Conservation (phyloP, 1,284 basidiomycete genomes). For the Austroboletus niveus region DNA sequence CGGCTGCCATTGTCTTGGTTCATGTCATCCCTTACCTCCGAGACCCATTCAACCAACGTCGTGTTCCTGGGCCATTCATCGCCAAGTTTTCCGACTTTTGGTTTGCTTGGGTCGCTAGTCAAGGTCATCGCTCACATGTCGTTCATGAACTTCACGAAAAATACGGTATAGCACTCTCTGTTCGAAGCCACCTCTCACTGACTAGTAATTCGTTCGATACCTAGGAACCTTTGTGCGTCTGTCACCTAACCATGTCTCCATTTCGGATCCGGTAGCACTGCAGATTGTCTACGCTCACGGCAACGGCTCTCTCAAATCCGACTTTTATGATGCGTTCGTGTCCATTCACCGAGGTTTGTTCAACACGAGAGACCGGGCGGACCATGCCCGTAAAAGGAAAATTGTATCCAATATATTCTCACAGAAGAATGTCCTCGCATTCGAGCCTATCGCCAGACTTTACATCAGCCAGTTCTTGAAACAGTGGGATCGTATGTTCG, state of each 20-base stretch:
- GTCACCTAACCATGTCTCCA: slow-evolving; percentile 84
- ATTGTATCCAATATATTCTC: slow-evolving; percentile 88
- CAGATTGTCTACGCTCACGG: slow-evolving; percentile 77
- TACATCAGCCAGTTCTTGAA: slow-evolving; percentile 61
- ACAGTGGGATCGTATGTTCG: slow-evolving; percentile 83
- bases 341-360: slow-evolving; percentile 76
- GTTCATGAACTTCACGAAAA: slow-evolving; percentile 78
- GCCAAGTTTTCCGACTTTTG: slow-evolving; percentile 79
- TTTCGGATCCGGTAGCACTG: slow-evolving; percentile 78
- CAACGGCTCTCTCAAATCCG: slow-evolving; percentile 73
- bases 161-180: slow-evolving; percentile 54
- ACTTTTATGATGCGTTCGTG: slow-evolving; percentile 81
- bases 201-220: not conserved
- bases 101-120: slow-evolving; percentile 64
- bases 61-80: slow-evolving; percentile 71
- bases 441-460: slow-evolving; percentile 71
- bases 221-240: slow-evolving; percentile 80
- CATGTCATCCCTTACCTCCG: slow-evolving; percentile 59
- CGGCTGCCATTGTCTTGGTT: slow-evolving; percentile 38
- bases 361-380: slow-evolving; percentile 79
- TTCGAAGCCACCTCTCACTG: not conserved
- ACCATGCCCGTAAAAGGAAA: slow-evolving; percentile 88
- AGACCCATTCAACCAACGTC: slow-evolving; percentile 58
- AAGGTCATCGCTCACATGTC: slow-evolving; percentile 73
- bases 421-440: slow-evolving; percentile 79